Conservation (phyloP, 768 basidiomycete species). For the Russula earlei region DNA sequence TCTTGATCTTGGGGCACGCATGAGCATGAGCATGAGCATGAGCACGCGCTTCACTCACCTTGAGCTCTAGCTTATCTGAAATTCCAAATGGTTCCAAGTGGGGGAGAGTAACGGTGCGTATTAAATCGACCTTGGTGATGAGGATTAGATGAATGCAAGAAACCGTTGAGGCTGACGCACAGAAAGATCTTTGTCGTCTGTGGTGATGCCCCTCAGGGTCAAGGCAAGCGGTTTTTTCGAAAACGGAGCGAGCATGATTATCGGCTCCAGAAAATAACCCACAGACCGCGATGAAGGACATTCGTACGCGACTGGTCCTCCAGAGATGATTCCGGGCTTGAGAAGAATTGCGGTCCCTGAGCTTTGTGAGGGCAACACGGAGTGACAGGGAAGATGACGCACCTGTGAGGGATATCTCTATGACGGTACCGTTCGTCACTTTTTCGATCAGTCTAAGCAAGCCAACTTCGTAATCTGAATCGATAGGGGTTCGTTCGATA, state of each 20-base stretch:
- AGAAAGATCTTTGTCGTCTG: constrained; percentile 86
- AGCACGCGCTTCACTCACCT: constrained; percentile 36
- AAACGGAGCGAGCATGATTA: constrained; percentile 87
- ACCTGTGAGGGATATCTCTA: constrained; percentile 97
- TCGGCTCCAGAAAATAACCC: constrained; percentile 89
- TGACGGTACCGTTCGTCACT: constrained; percentile 84
- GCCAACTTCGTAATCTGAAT: constrained; percentile 83
- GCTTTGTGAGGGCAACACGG: background rate
- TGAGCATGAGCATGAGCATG: background rate
- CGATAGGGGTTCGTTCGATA: background rate
- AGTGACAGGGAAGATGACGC: constrained; percentile 19
- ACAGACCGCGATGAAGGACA: constrained; percentile 83
- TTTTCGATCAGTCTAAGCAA: constrained; percentile 82
- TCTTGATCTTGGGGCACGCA: constrained; percentile 70
- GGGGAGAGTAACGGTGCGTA: constrained; percentile 84
- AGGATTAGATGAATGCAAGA: background rate
- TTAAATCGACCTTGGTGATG: constrained; percentile 63
- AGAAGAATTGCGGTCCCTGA: constrained; percentile 85
- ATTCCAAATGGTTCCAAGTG: constrained; percentile 87
- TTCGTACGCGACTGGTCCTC: constrained; percentile 74
- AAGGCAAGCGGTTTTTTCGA: constrained; percentile 78
- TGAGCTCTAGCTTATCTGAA: constrained; percentile 81
- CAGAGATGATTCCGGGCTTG: constrained; percentile 86
- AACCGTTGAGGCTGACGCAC: constrained; percentile 34
- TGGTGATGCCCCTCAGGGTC: constrained; percentile 83